Conservation (phyloP, 75 land plant genomes). For the Cunninghamia lanceolata region DNA sequence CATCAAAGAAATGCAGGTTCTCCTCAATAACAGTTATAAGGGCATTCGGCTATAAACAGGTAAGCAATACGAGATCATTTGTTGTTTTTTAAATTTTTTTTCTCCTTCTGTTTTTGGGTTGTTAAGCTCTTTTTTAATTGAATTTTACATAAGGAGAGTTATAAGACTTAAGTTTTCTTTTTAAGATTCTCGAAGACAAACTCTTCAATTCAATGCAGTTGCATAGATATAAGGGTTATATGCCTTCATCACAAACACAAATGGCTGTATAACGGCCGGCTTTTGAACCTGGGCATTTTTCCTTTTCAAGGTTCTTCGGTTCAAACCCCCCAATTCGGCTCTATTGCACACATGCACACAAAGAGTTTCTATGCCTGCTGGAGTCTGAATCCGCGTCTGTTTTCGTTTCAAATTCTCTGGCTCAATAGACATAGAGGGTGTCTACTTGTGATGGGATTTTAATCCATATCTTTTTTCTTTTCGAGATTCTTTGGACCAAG, state of each 20-base stretch:
- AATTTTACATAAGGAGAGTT: not conserved
- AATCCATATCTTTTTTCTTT: not conserved
- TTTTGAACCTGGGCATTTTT: too few relatives aligned
- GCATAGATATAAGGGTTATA: too few relatives aligned
- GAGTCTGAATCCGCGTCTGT: not conserved
- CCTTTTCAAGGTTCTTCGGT: too few relatives aligned
- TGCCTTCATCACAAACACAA: too few relatives aligned
- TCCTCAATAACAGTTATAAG: not conserved
- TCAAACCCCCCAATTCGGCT: not conserved
- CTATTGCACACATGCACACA: not conserved
- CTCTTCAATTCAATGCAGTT: not conserved
- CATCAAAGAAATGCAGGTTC: not conserved
- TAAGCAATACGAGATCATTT: not conserved
- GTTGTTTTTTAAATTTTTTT: not conserved
- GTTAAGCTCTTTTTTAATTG: not conserved
- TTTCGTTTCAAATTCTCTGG: not conserved
- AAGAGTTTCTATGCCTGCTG: not conserved
- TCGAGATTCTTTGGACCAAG: not conserved
- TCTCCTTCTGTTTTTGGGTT: not conserved
- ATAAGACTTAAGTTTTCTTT: not conserved
- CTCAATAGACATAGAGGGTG: not conserved
- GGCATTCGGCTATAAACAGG: not conserved
- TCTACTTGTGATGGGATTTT: too few relatives aligned
- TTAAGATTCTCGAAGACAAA: not conserved
- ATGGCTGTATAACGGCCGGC: too few relatives aligned